Base-by-base conservation (phyloP, 2,329 filamentous ascomycete genomes). In the Clarireedia paspali region DNA sequence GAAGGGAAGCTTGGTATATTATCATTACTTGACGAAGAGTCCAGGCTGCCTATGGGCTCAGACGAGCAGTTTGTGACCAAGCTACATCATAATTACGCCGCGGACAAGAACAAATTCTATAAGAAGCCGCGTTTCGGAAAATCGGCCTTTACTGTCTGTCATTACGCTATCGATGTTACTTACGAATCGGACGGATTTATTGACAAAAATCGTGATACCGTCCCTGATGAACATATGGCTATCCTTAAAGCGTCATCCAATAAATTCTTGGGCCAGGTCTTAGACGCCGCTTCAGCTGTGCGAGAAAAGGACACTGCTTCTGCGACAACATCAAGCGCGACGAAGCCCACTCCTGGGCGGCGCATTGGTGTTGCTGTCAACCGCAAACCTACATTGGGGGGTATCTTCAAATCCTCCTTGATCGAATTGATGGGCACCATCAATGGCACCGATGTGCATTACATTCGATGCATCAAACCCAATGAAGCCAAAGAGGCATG, bases 161-260 rank as follows among this genome's bases (percentile, higher is more conserved):
- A 99, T 74, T 99, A 99, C 73, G 94, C 94, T 52, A 80, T 99
- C 56, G 94, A 99, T 67, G 94, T 99, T 65, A 97, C 92, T 17
- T 99, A 99, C 70, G 94, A 99, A 73, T 97, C 92, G 1, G 94
- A 99, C 66, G 94, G 94, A 47, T 99, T 99, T 74, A 96, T 99
- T 67, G 95, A 99, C 72, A 99, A 99, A 81, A 99, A 99, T 73
- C 85, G 94, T 71, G 94, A 99, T 72, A 99, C 95, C 20, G 94
- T 99, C 47, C 94, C 94, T 5, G 94, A 99, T 69, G 94, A 99
- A 75, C 94, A 97, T 70, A 89, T 99, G 85, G 91, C 94, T 57
- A 87, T 99, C 39, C 80, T 99, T 62, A 87, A 84, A 64, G 84
- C 85, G 51, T 95, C 91, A 1, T 86, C 82, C 34, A 99, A 96